A percentile compares a stretch with the other conserved stretches of the same genome.
Evolutionary conservation across 2,329 filamentous ascomycete genomes (phyloP).

Genomic region (Aotearoamyces nothofagi): DNA sequence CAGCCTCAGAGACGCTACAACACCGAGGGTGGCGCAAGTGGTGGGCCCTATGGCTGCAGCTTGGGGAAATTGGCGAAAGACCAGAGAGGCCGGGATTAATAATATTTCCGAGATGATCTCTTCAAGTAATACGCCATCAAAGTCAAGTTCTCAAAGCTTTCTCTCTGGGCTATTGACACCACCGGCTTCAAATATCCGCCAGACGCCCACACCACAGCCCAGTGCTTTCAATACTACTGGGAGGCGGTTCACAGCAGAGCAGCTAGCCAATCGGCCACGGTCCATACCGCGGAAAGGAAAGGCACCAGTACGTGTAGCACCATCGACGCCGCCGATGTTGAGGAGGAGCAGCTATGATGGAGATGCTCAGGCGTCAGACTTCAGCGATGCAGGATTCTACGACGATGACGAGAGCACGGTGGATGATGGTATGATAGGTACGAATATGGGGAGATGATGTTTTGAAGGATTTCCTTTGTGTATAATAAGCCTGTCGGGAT

Average conservation of each 20-base stretch:
- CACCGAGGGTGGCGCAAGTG: constrained; percentile 71
- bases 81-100: constrained; percentile 16
- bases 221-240: constrained; percentile 47
- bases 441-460: constrained; percentile 6
- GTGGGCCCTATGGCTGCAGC: constrained; percentile 71
- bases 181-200: constrained; percentile 59
- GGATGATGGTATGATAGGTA: constrained; percentile 6
- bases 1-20: constrained; percentile 59
- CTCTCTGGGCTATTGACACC: constrained; percentile 77
- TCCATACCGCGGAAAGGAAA: constrained; percentile 29
- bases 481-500: too few species aligned
- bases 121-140: constrained; percentile 40
- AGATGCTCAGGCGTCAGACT: constrained; percentile 37
- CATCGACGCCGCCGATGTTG: constrained; percentile 46
- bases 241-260: constrained; percentile 37
- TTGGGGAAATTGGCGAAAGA: constrained; percentile 89
- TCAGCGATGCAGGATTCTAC: constrained; percentile 19
- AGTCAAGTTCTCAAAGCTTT: constrained; percentile 40
- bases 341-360: constrained; percentile 40
- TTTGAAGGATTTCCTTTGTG: too few species aligned
- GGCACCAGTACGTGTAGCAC: constrained; percentile 22
- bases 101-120: constrained; percentile 14
- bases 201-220: constrained; percentile 34
- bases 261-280: constrained; percentile 22
- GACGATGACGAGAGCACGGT: constrained; percentile 18